Percentiles rank a stretch among this genome's conserved stretches.
phyloP scores from a whole-genome alignment of 805 yeast genomes.

The Candida oleophila region DNA sequence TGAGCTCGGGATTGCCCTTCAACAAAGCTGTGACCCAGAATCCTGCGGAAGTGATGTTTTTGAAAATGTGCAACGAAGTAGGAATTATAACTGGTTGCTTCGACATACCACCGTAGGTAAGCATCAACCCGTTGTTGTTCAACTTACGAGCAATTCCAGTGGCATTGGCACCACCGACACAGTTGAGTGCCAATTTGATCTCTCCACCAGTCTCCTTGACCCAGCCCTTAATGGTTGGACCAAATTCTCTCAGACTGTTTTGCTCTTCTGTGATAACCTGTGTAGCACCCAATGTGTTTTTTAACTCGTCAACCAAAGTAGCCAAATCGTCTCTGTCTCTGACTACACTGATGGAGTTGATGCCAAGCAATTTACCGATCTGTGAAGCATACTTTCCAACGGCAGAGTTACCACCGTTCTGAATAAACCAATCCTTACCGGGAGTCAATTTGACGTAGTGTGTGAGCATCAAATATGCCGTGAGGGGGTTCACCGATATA shows the following conservation, averaged over 20 bases:
- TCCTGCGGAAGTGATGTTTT: slow-evolving; percentile 80
- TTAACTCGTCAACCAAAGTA: slow-evolving; percentile 52
- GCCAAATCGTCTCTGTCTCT: slow-evolving; percentile 81
- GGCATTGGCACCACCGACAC: slow-evolving; percentile 89
- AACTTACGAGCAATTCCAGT: slow-evolving; percentile 83
- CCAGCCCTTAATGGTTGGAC: slow-evolving; percentile 56
- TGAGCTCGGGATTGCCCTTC: slow-evolving; percentile 34
- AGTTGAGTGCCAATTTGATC: slow-evolving; percentile 80
- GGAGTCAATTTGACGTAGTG: slow-evolving; percentile 59
- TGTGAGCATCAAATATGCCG: slow-evolving; percentile 86
- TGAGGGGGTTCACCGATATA: slow-evolving; percentile 85
- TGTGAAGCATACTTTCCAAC: slow-evolving; percentile 93
- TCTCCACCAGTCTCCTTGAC: slow-evolving; percentile 46
- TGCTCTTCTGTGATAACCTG: slow-evolving; percentile 88
- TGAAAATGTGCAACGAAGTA: slow-evolving; percentile 85
- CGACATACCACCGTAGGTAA: slow-evolving; percentile 98
- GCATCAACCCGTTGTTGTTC: slow-evolving; percentile 67
- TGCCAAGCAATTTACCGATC: slow-evolving; percentile 73
- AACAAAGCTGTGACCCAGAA: slow-evolving; percentile 80
- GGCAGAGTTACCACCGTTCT: slow-evolving; percentile 95
- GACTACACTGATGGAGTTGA: slow-evolving; percentile 82
- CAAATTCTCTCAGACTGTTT: slow-evolving; percentile 66
- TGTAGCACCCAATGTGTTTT: slow-evolving; percentile 70
- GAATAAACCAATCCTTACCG: slow-evolving; percentile 85
- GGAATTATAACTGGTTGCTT: slow-evolving; percentile 92